Base-by-base conservation (phyloP, 306 rosid genomes). In the Cucumis melo region DNA sequence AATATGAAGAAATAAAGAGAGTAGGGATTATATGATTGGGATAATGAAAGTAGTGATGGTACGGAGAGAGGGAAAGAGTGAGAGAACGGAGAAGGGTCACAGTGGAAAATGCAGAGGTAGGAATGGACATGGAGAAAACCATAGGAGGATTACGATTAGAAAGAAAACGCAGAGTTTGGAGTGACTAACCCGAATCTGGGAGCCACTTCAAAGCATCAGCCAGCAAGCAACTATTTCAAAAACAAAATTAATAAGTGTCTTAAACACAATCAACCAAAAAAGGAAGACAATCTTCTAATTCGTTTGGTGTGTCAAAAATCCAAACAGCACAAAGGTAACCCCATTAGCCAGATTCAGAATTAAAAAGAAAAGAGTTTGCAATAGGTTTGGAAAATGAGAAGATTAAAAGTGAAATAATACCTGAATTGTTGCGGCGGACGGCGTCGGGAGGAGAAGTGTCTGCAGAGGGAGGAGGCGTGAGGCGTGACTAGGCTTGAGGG, bases 31-130 rank as follows among this genome's bases (percentile, higher is more conserved):
- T 38, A 27, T 61, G 78, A 65, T 17, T 66, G 54, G 20, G 60
- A 27, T n/a, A 36, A 44, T 3, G 13, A 13, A 21, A 61, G 38
- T 32, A 55, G 68, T 4, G 83, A 81, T n/a, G 80, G 55, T 5
- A 54, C 78, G 32, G 75, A 34, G 74, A 15, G 76, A 75, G 66
- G 54, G 85, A 48, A 55, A 72, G 74, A 48, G 79, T 10, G 78
- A 80, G 66, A 74, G 86, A 82, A 61, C 74, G 81, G 60, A 78
- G 55, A 11, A 70, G 48, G 74, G 78, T 8, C 73, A 57, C 51
- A 38, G 81, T 29, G 13, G 80, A 24, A 50, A 76, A 70, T 21
- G 73, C 41, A 3, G 86, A 79, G 70, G 82, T 16, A 74, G 65
- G 80, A 79, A 73, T 71, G 57, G 85, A 62, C 42, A 74, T 20